A percentile compares a stretch with the other conserved stretches of the same genome.
Conservation (phyloP, 257 asterid genomes). For the Hygrophila difformis region DNA sequence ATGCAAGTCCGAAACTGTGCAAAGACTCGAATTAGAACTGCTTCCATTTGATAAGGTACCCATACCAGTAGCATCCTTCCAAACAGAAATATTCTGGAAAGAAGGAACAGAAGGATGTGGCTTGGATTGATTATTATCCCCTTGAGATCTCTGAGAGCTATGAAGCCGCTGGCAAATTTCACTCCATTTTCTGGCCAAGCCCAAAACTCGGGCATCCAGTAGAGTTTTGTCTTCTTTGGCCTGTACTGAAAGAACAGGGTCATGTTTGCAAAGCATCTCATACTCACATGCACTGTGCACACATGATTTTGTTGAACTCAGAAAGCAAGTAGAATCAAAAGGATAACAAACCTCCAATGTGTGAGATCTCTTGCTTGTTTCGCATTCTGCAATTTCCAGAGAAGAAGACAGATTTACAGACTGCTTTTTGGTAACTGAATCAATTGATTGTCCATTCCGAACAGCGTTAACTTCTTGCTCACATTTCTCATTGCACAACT, state of each 20-base stretch:
- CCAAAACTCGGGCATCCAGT: conserved; percentile 45
- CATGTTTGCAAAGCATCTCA: conserved; percentile 33
- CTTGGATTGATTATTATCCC: conserved; percentile 25
- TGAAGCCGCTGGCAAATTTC: conserved; percentile 82
- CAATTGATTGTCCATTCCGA: conserved; percentile 36
- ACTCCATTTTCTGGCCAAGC: conserved; percentile 67
- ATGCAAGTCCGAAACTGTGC: conserved; percentile 24
- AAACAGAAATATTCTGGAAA: conserved; percentile 18
- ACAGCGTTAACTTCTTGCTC: conserved; percentile 64
- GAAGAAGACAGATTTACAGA: conserved; percentile 49
- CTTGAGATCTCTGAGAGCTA: conserved; percentile 27
- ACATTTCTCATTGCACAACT: conserved; percentile 55
- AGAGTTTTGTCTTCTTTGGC: conserved; percentile 48
- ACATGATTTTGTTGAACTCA: neutral
- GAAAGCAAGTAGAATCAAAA: conserved; percentile 22
- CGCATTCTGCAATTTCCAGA: conserved; percentile 50
- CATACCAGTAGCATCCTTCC: conserved; percentile 20
- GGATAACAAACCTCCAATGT: conserved; percentile 50
- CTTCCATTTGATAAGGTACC: conserved; percentile 24
- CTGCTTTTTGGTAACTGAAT: conserved; percentile 37
- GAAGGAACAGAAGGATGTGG: conserved; percentile 25
- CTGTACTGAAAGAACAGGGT: conserved; percentile 81
- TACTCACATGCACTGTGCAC: conserved; percentile 1
- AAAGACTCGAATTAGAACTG: conserved; percentile 24
- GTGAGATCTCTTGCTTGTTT: conserved; percentile 38